phyloP scores from a whole-genome alignment of 2,329 filamentous ascomycete species.

The Paecilomyces sp. region DNA sequence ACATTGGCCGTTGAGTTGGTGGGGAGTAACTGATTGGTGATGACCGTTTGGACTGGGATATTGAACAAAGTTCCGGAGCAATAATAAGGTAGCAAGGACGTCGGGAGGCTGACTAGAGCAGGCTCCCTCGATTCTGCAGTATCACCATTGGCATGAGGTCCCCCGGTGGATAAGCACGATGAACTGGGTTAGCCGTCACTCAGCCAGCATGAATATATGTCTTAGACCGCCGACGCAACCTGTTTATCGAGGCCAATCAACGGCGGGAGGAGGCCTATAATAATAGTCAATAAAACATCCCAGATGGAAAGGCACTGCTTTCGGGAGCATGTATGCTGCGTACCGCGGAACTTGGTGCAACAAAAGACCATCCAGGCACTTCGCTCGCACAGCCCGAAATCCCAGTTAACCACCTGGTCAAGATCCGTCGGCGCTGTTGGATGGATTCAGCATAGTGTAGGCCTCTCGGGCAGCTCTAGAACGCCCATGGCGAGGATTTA shows the following conservation, averaged over 20 bases:
- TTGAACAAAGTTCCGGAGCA: background rate
- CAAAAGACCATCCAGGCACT: background rate
- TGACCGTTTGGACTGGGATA: background rate
- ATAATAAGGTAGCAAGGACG: background rate
- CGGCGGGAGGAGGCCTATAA: background rate
- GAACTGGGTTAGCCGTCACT: background rate
- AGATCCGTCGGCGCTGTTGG: background rate
- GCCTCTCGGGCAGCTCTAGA: background rate
- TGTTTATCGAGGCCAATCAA: background rate
- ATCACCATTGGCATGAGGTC: background rate
- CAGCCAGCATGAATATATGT: background rate
- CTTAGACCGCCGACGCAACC: background rate
- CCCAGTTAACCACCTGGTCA: background rate
- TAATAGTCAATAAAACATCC: background rate
- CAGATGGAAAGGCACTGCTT: background rate
- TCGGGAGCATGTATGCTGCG: background rate
- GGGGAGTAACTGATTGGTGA: background rate
- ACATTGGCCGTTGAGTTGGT: background rate
- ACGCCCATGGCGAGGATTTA: background rate
- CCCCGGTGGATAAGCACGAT: background rate
- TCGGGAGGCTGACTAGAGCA: background rate
- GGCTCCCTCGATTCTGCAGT: background rate
- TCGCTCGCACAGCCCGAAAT: background rate
- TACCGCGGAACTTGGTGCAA: background rate
- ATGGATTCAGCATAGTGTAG: background rate